Conservation (phyloP, 345 rosid genomes). For the Firmiana major region DNA sequence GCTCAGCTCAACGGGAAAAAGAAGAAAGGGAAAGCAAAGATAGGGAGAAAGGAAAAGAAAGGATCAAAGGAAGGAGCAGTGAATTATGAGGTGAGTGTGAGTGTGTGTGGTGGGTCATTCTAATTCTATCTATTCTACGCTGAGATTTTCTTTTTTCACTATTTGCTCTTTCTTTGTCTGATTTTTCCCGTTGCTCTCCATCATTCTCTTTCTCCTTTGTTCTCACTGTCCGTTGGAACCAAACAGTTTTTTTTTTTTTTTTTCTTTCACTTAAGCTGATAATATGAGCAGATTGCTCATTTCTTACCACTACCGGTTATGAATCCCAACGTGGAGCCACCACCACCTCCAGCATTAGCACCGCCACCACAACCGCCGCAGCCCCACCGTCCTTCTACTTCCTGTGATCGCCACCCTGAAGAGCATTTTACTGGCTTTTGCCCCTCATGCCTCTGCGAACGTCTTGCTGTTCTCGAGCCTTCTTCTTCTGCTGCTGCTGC, state of each 20-base stretch:
- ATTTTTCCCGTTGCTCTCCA: slow-evolving; percentile 8
- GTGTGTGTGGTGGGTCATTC: slow-evolving; percentile 12
- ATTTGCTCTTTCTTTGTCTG: neutral
- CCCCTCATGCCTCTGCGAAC: slow-evolving; percentile 96
- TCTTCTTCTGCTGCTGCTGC: slow-evolving; percentile 27
- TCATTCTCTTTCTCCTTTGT: slow-evolving; percentile 21
- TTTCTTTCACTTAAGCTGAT: slow-evolving; percentile 17
- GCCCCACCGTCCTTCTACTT: slow-evolving; percentile 81
- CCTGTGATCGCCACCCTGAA: slow-evolving; percentile 85
- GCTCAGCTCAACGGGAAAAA: neutral
- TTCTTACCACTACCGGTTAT: slow-evolving; percentile 55
- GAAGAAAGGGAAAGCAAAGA: neutral
- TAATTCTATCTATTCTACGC: neutral
- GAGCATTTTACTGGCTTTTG: slow-evolving; percentile 91
- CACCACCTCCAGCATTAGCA: slow-evolving; percentile 1
- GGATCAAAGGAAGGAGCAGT: neutral
- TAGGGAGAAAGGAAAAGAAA: neutral
- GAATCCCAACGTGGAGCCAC: slow-evolving; percentile 76
- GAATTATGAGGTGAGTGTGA: neutral
- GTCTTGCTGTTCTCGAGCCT: slow-evolving; percentile 75
- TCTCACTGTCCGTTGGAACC: slow-evolving; percentile 64
- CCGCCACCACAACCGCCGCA: slow-evolving; percentile 65
- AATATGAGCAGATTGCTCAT: slow-evolving; percentile 64
- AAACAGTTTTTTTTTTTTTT: slow-evolving; percentile 43
- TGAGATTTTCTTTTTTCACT: slow-evolving; percentile 19